These are phyloP conservation scores for Sugiyamaella sp. DNA, from an alignment of 1,139 yeast genomes.

Conservation along the genomic window DNA sequence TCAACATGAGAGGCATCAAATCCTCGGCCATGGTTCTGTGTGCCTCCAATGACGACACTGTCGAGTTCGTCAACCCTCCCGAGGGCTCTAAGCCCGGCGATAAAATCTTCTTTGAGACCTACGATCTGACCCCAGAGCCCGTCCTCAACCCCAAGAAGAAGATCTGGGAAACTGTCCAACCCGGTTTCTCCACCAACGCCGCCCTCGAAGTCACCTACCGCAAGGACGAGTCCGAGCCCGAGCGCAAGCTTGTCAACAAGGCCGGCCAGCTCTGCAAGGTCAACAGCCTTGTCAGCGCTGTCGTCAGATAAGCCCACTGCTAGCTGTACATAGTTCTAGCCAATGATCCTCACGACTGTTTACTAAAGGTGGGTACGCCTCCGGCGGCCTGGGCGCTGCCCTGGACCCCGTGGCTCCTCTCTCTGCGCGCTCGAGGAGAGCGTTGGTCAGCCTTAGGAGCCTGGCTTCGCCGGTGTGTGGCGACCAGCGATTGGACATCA, in stretches of 20 bases:
- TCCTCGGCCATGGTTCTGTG: conserved; percentile 97
- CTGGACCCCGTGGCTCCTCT: conserved; percentile 1
- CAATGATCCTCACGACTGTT: neutral
- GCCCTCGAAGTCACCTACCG: conserved; percentile 77
- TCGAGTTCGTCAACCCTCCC: conserved; percentile 96
- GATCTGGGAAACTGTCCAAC: conserved; percentile 95
- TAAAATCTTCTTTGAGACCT: conserved; percentile 91
- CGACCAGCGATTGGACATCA: too few relatives aligned
- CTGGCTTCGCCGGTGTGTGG: too few relatives aligned
- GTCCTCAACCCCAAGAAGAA: conserved; percentile 98
- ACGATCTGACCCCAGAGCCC: conserved; percentile 78
- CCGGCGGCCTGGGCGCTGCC: conserved; percentile 2
- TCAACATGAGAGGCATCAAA: conserved; percentile 91
- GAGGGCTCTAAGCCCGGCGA: conserved; percentile 95
- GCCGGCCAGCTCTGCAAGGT: conserved; percentile 76
- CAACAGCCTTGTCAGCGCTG: conserved; percentile 66
- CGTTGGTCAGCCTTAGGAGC: too few relatives aligned
- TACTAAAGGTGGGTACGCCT: neutral
- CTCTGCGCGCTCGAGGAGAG: neutral
- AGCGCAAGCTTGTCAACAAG: conserved; percentile 75
- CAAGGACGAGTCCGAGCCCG: conserved; percentile 80
- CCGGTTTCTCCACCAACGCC: conserved; percentile 80
- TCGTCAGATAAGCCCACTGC: conserved; percentile 57
- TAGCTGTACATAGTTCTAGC: neutral
- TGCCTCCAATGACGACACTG: conserved; percentile 67